Evolutionary conservation across 1,284 basidiomycete genomes (phyloP).

Genomic region (Trichosporon sp.): DNA sequence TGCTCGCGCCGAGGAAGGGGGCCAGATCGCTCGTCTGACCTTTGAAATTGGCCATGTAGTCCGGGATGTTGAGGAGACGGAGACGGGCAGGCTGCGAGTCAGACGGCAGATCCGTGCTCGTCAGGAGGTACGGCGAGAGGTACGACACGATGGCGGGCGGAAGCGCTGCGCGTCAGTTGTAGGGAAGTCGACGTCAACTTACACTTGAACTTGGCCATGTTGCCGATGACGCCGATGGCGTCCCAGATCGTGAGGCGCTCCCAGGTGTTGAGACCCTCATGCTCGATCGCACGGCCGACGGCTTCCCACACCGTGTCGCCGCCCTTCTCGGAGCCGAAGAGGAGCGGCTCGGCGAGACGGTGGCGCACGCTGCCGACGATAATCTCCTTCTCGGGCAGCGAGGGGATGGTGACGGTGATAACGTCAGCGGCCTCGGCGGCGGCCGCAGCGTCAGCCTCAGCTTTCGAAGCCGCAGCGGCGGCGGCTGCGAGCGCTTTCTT

Average conservation of each 20-base stretch:
- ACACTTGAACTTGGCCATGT: constrained; percentile 74
- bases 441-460: constrained; percentile 60
- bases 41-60: constrained; percentile 87
- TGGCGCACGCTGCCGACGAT: constrained; percentile 82
- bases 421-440: constrained; percentile 35
- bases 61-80: constrained; percentile 70
- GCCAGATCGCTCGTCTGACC: constrained; percentile 76
- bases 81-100: constrained; percentile 61
- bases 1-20: constrained; percentile 79
- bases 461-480: constrained; percentile 57
- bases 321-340: constrained; percentile 45
- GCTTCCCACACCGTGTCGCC: constrained; percentile 57
- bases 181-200: constrained; percentile 23
- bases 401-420: constrained; percentile 55
- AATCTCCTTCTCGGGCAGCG: constrained; percentile 65
- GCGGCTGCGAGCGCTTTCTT: constrained; percentile 54
- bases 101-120: constrained; percentile 55
- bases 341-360: constrained; percentile 83
- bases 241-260: constrained; percentile 71
- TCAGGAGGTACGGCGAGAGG: constrained; percentile 64
- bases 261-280: constrained; percentile 41
- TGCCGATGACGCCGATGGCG: constrained; percentile 76
- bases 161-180: constrained; percentile 37
- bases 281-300: constrained; percentile 39
- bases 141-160: constrained; percentile 66